Conservation (phyloP, 2,329 filamentous ascomycete genomes). For the Ascochyta koolunga region DNA sequence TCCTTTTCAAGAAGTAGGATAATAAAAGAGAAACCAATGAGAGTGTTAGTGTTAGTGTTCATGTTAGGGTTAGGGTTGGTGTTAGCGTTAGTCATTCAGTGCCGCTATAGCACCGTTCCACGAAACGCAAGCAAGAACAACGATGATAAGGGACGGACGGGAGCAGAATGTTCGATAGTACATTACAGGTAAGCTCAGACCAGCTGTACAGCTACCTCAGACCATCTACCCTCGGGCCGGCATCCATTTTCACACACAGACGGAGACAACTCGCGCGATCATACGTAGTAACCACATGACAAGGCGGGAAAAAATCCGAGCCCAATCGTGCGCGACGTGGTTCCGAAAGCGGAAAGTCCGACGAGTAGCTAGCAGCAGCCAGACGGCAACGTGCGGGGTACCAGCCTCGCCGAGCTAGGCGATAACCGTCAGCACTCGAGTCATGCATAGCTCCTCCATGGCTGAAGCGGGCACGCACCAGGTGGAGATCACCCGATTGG, state of each 20-base stretch:
- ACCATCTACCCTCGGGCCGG: no score
- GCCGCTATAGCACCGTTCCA: no score
- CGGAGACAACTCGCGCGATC: no score
- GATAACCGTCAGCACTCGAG: background rate
- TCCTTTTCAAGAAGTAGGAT: no score
- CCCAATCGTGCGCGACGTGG: background rate
- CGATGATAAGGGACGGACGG: no score
- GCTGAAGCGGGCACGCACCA: background rate
- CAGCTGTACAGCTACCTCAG: background rate
- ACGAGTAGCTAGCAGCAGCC: background rate
- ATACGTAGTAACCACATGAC: no score
- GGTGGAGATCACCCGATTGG: slow-evolving; percentile 8
- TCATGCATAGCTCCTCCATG: background rate
- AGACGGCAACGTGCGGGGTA: background rate
- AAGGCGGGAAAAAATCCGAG: background rate
- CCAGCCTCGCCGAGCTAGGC: background rate
- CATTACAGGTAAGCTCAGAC: background rate
- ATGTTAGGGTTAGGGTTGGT: no score
- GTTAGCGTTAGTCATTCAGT: no score
- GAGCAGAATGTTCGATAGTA: background rate
- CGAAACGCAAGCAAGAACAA: no score
- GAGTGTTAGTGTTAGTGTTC: no score
- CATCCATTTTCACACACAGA: no score
- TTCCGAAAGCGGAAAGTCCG: background rate
- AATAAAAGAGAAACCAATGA: no score